A percentile compares a stretch with the other conserved stretches of the same genome.
Conservation (phyloP, 208 protist species). For the Acanthamoeba quina region DNA sequence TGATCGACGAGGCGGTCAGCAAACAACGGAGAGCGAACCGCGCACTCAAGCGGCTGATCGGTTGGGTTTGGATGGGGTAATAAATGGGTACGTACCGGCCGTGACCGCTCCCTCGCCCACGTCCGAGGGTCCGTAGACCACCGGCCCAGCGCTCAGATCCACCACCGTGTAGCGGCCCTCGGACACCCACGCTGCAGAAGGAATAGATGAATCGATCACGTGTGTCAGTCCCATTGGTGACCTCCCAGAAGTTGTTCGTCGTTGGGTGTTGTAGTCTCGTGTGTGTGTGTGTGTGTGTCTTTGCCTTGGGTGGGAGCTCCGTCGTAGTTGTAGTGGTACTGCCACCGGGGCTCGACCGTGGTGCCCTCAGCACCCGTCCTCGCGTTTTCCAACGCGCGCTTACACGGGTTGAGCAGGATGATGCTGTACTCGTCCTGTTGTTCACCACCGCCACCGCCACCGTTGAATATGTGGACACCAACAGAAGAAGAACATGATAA, state of each 20-base stretch:
- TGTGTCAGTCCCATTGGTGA: neutral
- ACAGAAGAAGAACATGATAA: neutral
- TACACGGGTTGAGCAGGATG: slow-evolving; percentile 5
- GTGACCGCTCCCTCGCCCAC: slow-evolving; percentile 37
- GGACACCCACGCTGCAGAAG: slow-evolving; percentile 5
- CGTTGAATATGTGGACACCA: no score
- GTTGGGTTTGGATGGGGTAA: neutral
- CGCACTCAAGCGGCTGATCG: no score
- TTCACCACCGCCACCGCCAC: neutral
- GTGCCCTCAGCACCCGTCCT: neutral
- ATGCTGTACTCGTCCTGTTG: slow-evolving; percentile 16
- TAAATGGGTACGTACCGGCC: neutral
- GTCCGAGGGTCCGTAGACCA: neutral
- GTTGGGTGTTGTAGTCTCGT: no score
- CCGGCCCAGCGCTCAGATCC: slow-evolving; percentile 28
- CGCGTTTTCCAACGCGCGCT: neutral
- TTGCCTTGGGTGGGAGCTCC: neutral
- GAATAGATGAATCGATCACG: no score
- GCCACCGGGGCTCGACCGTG: neutral
- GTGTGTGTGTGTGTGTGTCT: neutral
- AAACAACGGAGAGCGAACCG: neutral
- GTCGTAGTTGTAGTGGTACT: slow-evolving; percentile 47
- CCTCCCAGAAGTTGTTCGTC: no score
- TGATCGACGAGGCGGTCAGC: neutral
- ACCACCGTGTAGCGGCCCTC: slow-evolving; percentile 17